A percentile compares a stretch with the other conserved stretches of the same genome.
These are phyloP conservation scores for Trametes punicea DNA, from an alignment of 768 basidiomycete species.

Conservation along the genomic window DNA sequence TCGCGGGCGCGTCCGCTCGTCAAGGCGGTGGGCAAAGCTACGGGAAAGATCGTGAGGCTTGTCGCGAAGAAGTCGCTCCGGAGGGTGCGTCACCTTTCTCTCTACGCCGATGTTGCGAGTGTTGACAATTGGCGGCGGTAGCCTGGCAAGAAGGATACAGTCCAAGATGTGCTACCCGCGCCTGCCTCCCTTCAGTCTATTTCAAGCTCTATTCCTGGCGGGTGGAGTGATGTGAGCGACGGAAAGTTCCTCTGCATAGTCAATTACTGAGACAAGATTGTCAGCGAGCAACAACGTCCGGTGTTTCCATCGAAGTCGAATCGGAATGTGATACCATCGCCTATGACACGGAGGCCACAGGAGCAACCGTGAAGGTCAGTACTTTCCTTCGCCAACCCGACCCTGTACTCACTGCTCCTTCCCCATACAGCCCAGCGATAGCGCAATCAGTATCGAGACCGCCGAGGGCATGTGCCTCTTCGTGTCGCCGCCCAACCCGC, in stretches of 20 bases:
- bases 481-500: not conserved
- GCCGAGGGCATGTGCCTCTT: not conserved
- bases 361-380: not conserved
- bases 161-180: no score
- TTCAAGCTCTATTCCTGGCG: not conserved
- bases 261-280: not conserved
- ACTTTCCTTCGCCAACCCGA: not conserved
- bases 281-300: not conserved
- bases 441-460: not conserved
- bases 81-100: not conserved
- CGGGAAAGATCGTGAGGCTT: constrained; percentile 6
- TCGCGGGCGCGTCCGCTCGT: not conserved
- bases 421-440: not conserved
- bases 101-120: no score
- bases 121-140: not conserved
- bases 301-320: not conserved
- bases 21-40: constrained; percentile 8
- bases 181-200: not conserved
- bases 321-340: not conserved
- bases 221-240: constrained; percentile 1
- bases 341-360: not conserved
- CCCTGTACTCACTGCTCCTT: not conserved
- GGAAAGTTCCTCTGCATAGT: not conserved
- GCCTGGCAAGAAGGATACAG: not conserved
- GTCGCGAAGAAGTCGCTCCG: not conserved